Evolutionary conservation across 2,329 filamentous ascomycete species (phyloP), one percentile per base, ranked within the genome.

Genomic region (Pseudogymnoascus destructans): DNA sequence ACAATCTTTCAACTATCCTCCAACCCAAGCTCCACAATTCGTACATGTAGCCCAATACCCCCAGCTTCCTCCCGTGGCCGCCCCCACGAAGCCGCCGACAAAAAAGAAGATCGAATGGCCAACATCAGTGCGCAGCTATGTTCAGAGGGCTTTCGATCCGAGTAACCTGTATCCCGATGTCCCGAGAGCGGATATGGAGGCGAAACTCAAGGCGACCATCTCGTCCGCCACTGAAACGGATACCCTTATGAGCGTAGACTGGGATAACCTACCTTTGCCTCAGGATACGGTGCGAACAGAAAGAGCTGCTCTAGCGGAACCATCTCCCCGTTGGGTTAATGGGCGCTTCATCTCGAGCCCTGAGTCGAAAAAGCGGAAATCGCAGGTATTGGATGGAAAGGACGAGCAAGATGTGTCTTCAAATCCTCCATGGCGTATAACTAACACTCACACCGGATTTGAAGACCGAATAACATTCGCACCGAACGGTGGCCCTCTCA

Each of bases 191-290:
- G 89, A 95, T 59, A 86, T 96, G 77, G 87, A 95, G 71, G 76
- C 77, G 61, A 95, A 90, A 68, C 76, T 98, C 63, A 95, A 92
- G 72, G 75, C 85, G 61, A 86, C 90, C 64, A 96, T 98, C 69
- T 88, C 86, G 61, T 78, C 84, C 58, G 89, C 89, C 62, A 90
- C 89, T 64, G 86, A 92, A 65, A 80, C 75, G 65, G 80, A 85
- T 64, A 79, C 79, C 58, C 79, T 96, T 68, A 77, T 86, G 68
- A 78, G 77, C 23, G 82, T 88, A 70, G 81, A 96, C 74, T 98
- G 93, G 93, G 80, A 86, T 62, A 79, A 74, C 23, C 80, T 95
- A 75, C 88, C 87, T 40, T 76, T 96, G 11, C 93, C 93, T 5
- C 92, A 97, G 71, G 77, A 88, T 62, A 77, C 96, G 71, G 85